Evolutionary conservation across 202 grass and related monocot species (phyloP).

Genomic region (Miscanthus sacchariflorus): DNA sequence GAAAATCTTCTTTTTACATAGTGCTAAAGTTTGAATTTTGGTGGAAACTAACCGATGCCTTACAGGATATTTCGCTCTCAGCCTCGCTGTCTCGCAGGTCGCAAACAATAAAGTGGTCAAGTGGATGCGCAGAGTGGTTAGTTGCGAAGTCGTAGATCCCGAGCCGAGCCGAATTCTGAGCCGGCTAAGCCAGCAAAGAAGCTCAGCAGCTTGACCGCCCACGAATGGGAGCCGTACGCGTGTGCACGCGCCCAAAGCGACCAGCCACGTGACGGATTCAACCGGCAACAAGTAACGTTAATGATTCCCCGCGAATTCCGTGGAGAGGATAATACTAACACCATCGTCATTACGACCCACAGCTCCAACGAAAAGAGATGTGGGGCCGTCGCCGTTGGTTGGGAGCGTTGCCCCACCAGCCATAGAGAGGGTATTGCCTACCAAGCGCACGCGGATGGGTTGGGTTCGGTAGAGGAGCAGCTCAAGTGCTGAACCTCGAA

Average conservation of each 20-base stretch:
- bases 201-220: not conserved
- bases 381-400: not conserved
- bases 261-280: conserved; percentile 33
- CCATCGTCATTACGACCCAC: not conserved
- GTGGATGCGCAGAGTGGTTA: not conserved
- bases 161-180: no score
- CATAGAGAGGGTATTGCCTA: not conserved
- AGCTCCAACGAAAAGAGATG: not conserved
- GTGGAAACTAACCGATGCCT: no score
- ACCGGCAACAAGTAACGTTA: conserved; percentile 24
- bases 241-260: conserved; percentile 18
- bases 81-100: not conserved
- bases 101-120: not conserved
- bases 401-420: not conserved
- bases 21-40: no score
- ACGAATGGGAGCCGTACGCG: conserved; percentile 16
- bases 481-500: conserved; percentile 6
- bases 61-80: conserved; percentile 6
- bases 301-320: conserved; percentile 37
- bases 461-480: not conserved
- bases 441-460: not conserved
- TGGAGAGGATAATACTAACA: not conserved
- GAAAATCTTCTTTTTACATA: no score
- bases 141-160: no score
- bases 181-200: no score